Base-by-base conservation (phyloP, 2,329 filamentous ascomycete species). In the Incumbomyces lentus region DNA sequence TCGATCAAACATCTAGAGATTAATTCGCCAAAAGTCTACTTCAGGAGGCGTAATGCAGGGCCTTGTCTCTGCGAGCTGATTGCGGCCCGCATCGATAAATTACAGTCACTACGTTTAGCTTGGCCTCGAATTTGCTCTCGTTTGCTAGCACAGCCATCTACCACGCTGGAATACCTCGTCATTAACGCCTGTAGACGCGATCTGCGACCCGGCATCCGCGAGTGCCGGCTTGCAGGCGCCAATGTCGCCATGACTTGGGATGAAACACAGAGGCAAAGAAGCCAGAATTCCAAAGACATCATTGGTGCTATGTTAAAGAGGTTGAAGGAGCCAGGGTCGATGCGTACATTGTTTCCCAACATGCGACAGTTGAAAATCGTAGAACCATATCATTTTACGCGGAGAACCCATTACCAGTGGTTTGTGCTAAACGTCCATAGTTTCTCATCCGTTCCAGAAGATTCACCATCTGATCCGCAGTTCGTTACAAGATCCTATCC, bases 401-500 rank as follows among this genome's bases (percentile, higher is more conserved):
- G 7, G 4, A 16, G 16, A 7, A 3, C 30, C 11, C 17, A 17
- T 17, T 7, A 14, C n/a, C 14, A 43, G n/a, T 43, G 22, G 22
- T 43, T 43, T 19, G 6, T 32, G 14, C 31, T 32, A 16, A 43
- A 43, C 16, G 30, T 43, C 40, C 40, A 43, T 16, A n/a, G n/a
- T 16, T 32, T 33, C n/a, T 8, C 16, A 32, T 3, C 7, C 13
- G 30, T 33, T 30, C 40, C 26, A 4, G 18, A 17, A n/a, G 36
- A 39, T 22, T 16, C n/a, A 17, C 18, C 5, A 13, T 13, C 36
- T 39, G 12, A 17, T 13, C n/a, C 26, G 16, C 13, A 19, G 33
- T 17, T 43, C n/a, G 30, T 33, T 2, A 43, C 40, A 2, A 17
- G 17, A 14, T 43, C n/a, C 6, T 34, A 16, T 32, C 40, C 40